Base-by-base conservation (phyloP, 2,329 filamentous ascomycete species). In the Dothidotthia symphoricarpi region DNA sequence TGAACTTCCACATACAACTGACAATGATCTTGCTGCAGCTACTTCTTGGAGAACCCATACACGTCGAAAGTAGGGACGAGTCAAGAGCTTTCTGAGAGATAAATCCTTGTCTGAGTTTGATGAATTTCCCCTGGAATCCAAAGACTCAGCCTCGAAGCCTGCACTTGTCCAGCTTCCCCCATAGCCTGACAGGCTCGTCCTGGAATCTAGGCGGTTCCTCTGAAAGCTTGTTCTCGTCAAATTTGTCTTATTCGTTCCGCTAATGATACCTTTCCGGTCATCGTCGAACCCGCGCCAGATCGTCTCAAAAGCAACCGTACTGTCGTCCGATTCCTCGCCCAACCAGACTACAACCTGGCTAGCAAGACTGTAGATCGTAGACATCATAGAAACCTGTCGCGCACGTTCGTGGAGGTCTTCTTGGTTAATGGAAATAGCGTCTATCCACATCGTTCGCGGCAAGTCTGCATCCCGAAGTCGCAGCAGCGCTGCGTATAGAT, bases 261-360 rank as follows among this genome's bases (percentile, higher is more conserved):
- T n/a, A n/a, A n/a, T n/a, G n/a, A n/a, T n/a, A n/a, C n/a, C n/a
- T n/a, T n/a, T n/a, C n/a, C n/a, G n/a, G n/a, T n/a, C n/a, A n/a
- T n/a, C n/a, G n/a, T n/a, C n/a, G n/a, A n/a, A n/a, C n/a, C n/a
- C n/a, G n/a, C n/a, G n/a, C n/a, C n/a, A n/a, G n/a, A n/a, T n/a
- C n/a, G n/a, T n/a, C n/a, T n/a, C n/a, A n/a, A n/a, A n/a, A n/a
- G n/a, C n/a, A n/a, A n/a, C n/a, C n/a, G n/a, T 24, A 26, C 48
- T 36, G 1, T 29, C 24, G 16, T 29, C 13, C 1, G 17, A 16
- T 14, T 31, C 31, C 25, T 41, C 38, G 2, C 54, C 53, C n/a
- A 60, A 37, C 56, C 58, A 63, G 9, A 56, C 51, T 11, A 55
- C 41, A 11, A 63, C 57, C 6, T 36, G 16, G 17, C 49, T 40